These are phyloP conservation scores for Penicillium griseofulvum DNA, from an alignment of 2,329 filamentous ascomycete genomes.

Conservation along the genomic window DNA sequence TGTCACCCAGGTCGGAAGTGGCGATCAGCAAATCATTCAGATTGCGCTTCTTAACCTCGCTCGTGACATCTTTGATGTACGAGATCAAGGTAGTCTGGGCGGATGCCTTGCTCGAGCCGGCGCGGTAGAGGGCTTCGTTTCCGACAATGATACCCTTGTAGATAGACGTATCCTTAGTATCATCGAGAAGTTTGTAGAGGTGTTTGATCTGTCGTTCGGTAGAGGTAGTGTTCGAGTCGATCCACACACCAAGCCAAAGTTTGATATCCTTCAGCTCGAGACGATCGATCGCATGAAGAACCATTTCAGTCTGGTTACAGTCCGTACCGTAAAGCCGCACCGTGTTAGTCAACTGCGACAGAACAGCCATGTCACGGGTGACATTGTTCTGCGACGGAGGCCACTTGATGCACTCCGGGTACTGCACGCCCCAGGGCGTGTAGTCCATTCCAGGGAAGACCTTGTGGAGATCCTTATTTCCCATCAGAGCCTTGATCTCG, in stretches of 20 bases:
- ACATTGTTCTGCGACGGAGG: slow-evolving; percentile 92
- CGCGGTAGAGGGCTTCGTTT: slow-evolving; percentile 62
- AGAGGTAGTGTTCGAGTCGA: slow-evolving; percentile 78
- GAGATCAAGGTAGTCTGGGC: slow-evolving; percentile 61
- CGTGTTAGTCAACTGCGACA: slow-evolving; percentile 84
- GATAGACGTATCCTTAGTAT: slow-evolving; percentile 42
- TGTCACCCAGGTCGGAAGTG: slow-evolving; percentile 83
- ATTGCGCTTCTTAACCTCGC: slow-evolving; percentile 66
- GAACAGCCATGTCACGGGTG: slow-evolving; percentile 83
- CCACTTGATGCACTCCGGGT: slow-evolving; percentile 73
- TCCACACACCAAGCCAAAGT: slow-evolving; percentile 93
- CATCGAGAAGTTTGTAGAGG: slow-evolving; percentile 78
- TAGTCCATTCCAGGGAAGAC: slow-evolving; percentile 96
- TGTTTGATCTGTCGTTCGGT: slow-evolving; percentile 77
- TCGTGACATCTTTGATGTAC: slow-evolving; percentile 65
- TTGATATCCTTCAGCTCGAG: slow-evolving; percentile 74
- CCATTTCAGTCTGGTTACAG: slow-evolving; percentile 96
- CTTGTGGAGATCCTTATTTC: slow-evolving; percentile 79
- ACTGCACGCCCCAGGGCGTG: slow-evolving; percentile 86
- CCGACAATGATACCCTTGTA: slow-evolving; percentile 64
- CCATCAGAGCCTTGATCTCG: slow-evolving; percentile 78
- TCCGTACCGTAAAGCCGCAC: slow-evolving; percentile 91
- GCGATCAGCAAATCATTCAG: slow-evolving; percentile 72
- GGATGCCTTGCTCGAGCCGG: slow-evolving; percentile 55
- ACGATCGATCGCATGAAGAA: slow-evolving; percentile 74